phyloP scores from a whole-genome alignment of 192 early-diverging fungal species.

The Piromyces sp. region DNA sequence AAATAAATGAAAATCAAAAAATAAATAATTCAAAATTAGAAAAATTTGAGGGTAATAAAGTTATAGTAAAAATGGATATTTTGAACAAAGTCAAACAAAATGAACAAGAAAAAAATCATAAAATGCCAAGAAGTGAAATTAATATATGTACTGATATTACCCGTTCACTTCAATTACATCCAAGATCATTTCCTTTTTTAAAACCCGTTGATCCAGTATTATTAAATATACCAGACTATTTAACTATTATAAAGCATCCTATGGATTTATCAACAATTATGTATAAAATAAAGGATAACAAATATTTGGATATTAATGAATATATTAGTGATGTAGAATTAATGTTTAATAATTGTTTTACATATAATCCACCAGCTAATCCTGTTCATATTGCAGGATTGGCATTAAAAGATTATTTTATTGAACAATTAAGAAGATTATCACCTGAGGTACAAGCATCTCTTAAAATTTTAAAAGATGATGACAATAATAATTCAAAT shows the following conservation, averaged over 20 bases:
- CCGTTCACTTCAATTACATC: neutral
- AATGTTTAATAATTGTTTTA: neutral
- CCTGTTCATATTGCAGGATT: neutral
- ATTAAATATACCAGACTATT: neutral
- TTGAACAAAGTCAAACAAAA: neutral
- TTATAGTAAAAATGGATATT: neutral
- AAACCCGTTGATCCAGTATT: neutral
- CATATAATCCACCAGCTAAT: neutral
- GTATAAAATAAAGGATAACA: neutral
- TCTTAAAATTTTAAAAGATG: neutral
- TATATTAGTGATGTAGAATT: neutral
- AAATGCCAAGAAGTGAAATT: neutral
- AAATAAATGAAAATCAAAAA: neutral
- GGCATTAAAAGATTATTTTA: neutral
- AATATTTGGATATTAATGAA: neutral
- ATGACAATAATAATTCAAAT: neutral
- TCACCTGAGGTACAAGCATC: neutral
- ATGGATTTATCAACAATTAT: neutral
- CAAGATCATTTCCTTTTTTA: neutral
- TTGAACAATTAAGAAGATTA: neutral
- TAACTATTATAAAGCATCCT: neutral
- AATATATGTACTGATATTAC: neutral
- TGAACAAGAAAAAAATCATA: neutral
- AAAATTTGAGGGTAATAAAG: neutral
- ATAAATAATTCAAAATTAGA: neutral